These are phyloP conservation scores for Acacia melanoxylon DNA, from an alignment of 306 rosid species.

Conservation along the genomic window DNA sequence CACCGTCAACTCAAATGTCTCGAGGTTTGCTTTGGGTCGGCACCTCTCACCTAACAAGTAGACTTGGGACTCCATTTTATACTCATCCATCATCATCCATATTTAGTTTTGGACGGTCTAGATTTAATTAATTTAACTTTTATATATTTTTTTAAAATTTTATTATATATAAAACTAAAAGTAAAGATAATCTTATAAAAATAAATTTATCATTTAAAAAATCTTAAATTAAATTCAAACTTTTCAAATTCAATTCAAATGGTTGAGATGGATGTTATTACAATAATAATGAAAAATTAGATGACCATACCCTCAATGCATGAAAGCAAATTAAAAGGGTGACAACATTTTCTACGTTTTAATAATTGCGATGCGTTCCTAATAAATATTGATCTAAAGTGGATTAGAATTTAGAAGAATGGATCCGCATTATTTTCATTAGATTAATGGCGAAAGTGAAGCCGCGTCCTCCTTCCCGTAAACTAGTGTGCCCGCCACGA, in stretches of 20 bases:
- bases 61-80: not conserved
- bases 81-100: no score
- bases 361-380: not conserved
- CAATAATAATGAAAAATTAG: no score
- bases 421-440: constrained; percentile 10
- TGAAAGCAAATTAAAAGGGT: not conserved
- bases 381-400: no score
- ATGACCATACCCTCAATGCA: constrained; percentile 15
- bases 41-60: constrained; percentile 65
- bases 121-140: no score
- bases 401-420: not conserved
- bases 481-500: not conserved
- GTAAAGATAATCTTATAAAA: no score
- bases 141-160: no score
- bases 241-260: no score
- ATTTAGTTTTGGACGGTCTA: no score
- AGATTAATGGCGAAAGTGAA: not conserved
- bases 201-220: no score
- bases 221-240: no score
- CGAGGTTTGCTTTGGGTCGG: constrained; percentile 35
- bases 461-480: constrained; percentile 5
- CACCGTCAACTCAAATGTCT: not conserved
- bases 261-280: no score
- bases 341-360: not conserved
- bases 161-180: no score